Percentiles rank a stretch among this genome's conserved stretches.
These are phyloP conservation scores for Venturiaceae sp. DNA, from an alignment of 2,329 filamentous ascomycete species.

Conservation along the genomic window DNA sequence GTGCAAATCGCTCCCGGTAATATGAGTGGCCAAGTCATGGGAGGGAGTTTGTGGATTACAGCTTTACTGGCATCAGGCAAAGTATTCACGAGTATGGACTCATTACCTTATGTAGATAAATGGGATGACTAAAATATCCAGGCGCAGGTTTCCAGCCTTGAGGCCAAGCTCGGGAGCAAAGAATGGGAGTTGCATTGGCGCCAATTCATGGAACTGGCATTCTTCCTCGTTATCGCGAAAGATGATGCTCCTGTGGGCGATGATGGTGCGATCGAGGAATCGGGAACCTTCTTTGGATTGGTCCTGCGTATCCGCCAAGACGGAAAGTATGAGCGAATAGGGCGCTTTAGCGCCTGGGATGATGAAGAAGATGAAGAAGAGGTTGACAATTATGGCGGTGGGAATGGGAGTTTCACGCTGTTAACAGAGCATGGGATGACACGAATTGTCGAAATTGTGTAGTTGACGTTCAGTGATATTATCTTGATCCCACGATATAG, in stretches of 20 bases:
- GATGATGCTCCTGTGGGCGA: no score
- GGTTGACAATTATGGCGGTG: not conserved
- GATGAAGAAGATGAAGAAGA: no score
- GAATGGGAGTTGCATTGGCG: no score
- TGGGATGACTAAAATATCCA: no score
- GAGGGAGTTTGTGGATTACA: not conserved
- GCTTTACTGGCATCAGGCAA: not conserved
- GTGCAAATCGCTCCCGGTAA: not conserved
- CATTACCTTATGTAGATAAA: not conserved
- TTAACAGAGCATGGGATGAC: not conserved
- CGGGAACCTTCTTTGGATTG: not conserved
- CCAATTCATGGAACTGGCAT: not conserved
- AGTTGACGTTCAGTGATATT: not conserved
- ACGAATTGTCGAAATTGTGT: not conserved
- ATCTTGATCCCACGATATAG: not conserved
- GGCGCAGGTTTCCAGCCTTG: no score
- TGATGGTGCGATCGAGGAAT: no score
- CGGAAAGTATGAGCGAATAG: not conserved
- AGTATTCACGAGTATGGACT: not conserved
- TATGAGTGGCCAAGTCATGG: not conserved
- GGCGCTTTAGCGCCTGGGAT: not conserved
- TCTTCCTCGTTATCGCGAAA: not conserved
- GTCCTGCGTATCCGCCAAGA: not conserved
- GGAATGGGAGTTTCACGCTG: not conserved
- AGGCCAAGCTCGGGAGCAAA: no score